phyloP scores from a whole-genome alignment of 352 stramenopile species.

The Phytophthora sp. region DNA sequence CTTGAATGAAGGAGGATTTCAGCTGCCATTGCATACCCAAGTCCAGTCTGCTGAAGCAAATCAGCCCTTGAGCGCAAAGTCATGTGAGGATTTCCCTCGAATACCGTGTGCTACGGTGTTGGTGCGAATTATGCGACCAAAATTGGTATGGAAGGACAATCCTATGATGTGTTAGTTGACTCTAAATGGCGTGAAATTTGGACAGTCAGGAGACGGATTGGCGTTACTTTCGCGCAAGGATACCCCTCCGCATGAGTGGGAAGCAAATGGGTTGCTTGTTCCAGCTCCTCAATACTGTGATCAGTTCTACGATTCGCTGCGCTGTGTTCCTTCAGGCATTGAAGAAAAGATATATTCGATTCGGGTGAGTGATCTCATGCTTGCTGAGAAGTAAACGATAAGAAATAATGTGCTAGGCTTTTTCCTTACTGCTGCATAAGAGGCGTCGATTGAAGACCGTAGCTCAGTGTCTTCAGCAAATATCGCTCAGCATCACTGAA shows the following conservation, averaged over 20 bases:
- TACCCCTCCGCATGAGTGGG: conserved; percentile 57
- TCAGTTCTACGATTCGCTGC: conserved; percentile 60
- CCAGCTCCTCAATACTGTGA: conserved; percentile 54
- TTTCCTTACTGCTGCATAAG: conserved; percentile 22
- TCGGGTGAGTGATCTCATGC: conserved; percentile 45
- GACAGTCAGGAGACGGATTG: conserved; percentile 54
- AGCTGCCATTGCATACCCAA: conserved; percentile 74
- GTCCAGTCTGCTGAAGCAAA: conserved; percentile 42
- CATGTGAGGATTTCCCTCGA: conserved; percentile 45
- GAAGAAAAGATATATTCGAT: conserved; percentile 71
- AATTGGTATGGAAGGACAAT: conserved; percentile 39
- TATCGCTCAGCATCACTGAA: conserved; percentile 17
- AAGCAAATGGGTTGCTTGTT: conserved; percentile 47
- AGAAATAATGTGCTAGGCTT: no score
- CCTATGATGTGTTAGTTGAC: background rate
- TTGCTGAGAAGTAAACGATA: no score
- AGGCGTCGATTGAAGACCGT: conserved; percentile 31
- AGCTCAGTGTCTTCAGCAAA: conserved; percentile 32
- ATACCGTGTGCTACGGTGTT: conserved; percentile 85
- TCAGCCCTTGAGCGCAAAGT: conserved; percentile 42
- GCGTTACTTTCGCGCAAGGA: conserved; percentile 62
- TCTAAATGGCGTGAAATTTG: background rate
- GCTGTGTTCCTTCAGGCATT: conserved; percentile 47
- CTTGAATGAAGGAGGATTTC: conserved; percentile 77
- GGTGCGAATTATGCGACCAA: conserved; percentile 64